Evolutionary conservation across 2,329 filamentous ascomycete genomes (phyloP), one percentile per base, ranked within the genome.

Genomic region (Immersiporthe knoxdaviesiana): DNA sequence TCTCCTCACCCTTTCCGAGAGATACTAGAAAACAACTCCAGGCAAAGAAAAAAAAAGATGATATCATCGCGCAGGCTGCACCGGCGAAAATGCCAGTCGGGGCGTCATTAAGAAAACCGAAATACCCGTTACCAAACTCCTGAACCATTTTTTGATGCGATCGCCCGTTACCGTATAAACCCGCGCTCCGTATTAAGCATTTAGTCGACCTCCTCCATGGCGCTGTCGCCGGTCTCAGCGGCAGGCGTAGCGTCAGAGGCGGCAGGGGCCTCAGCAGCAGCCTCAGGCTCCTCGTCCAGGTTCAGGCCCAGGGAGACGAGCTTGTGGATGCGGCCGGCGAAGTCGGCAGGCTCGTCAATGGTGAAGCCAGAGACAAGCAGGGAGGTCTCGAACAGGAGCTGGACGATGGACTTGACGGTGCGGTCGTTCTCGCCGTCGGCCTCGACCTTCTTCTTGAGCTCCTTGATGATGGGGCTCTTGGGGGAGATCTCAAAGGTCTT

Each of bases 401-500:
- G 94, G 76, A 96, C 97, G 80, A 99, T 98, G 72, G 93, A 97
- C 90, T 98, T 98, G 87, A 99, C 96, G 70, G 94, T 97, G 82
- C 94, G 94, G 88, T 98, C 96, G 82, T 94, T 95, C 92, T 97
- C 95, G 74, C 96, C 96, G 78, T 99, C 96, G 71, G 91, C 81
- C 89, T 98, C 96, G 72, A 98, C 93, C 93, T 99, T 99, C 87
- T 92, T 94, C 93, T 97, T 97, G 79, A 99, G 91, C 89, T 98
- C 96, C 90, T 97, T 92, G 87, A 99, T 90, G 84, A 99, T 99
- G 74, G 93, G 81, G 78, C 93, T 97, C 89, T 96, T 95, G 83
- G 96, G 96, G n/a, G 96, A 98, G 84, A 99, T 98, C 88, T 99
- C 96, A 77, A 99, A 98, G 41, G 96, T 99, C 93, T 99, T 99